Evolutionary conservation across 2,329 filamentous ascomycete genomes (phyloP).

Genomic region (Ascochyta pisi): DNA sequence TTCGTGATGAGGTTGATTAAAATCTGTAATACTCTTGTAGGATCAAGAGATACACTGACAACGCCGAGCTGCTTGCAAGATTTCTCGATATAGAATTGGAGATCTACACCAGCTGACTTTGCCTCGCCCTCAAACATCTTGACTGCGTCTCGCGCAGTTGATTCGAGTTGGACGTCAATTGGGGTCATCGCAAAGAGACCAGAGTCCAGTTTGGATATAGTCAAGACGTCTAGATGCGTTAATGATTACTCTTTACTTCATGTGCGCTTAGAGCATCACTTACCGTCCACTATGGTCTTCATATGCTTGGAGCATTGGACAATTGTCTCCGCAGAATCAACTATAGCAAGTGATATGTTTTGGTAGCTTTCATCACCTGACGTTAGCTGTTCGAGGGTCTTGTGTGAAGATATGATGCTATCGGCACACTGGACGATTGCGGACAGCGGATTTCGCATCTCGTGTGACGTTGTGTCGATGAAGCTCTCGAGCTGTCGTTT

Average conservation of each 20-base stretch:
- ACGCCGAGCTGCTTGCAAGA: conserved; percentile 45
- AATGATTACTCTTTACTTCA: background rate
- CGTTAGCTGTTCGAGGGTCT: conserved; percentile 6
- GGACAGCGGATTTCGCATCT: conserved; percentile 54
- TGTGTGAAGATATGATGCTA: conserved; percentile 27
- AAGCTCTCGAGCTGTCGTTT: conserved; percentile 36
- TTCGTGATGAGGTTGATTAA: conserved; percentile 51
- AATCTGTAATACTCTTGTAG: conserved; percentile 52
- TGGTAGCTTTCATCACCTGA: conserved; percentile 21
- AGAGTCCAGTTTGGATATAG: conserved; percentile 55
- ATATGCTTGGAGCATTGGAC: conserved; percentile 55
- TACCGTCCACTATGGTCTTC: conserved; percentile 54
- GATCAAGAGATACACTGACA: conserved; percentile 51
- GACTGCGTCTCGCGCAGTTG: conserved; percentile 42
- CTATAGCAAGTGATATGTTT: conserved; percentile 24
- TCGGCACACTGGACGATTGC: conserved; percentile 55
- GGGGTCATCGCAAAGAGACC: conserved; percentile 52
- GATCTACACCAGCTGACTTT: conserved; percentile 36
- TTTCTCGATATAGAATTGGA: conserved; percentile 42
- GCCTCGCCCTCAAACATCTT: conserved; percentile 50
- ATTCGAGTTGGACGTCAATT: conserved; percentile 46
- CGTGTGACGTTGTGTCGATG: conserved; percentile 47
- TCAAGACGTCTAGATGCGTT: conserved; percentile 46
- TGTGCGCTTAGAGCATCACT: background rate
- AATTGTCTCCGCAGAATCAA: conserved; percentile 53